Percentiles rank a stretch among this genome's conserved stretches.
These are phyloP conservation scores for Flaveria floridana DNA, from an alignment of 140 eudicot genomes.

Conservation along the genomic window DNA sequence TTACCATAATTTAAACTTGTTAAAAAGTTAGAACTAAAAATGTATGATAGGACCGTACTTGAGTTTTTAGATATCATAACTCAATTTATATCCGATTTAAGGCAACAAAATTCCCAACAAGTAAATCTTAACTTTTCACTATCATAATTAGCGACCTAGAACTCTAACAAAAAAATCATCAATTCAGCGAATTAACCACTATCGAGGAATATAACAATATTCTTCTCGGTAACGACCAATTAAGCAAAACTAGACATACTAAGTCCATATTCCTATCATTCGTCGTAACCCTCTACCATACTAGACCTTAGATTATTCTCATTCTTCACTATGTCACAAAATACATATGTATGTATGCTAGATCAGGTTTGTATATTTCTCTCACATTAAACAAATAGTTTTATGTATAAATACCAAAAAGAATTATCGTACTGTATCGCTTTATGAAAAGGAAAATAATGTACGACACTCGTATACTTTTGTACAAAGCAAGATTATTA, in stretches of 20 bases:
- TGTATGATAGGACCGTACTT: not conserved
- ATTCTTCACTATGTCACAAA: not conserved
- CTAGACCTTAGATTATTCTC: not conserved
- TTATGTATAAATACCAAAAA: not conserved
- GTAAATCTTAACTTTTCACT: not conserved
- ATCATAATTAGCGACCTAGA: too few relatives aligned
- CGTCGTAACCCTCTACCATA: not conserved
- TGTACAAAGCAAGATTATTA: conserved; percentile 11
- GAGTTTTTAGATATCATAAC: not conserved
- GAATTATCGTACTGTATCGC: too few relatives aligned
- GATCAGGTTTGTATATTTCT: too few relatives aligned
- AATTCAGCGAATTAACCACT: not conserved
- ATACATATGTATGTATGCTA: not conserved
- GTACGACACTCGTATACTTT: conserved; percentile 5
- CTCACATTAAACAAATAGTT: too few relatives aligned
- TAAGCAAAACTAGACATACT: not conserved
- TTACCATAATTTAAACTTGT: too few relatives aligned
- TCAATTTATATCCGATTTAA: not conserved
- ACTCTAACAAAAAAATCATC: too few relatives aligned
- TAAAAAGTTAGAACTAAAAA: not conserved
- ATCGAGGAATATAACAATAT: not conserved
- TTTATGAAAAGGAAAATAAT: too few relatives aligned
- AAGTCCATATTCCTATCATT: not conserved
- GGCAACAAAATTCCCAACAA: not conserved
- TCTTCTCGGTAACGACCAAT: not conserved